Conservation (phyloP, 2,329 filamentous ascomycete genomes). For the Pyrenophora teres region DNA sequence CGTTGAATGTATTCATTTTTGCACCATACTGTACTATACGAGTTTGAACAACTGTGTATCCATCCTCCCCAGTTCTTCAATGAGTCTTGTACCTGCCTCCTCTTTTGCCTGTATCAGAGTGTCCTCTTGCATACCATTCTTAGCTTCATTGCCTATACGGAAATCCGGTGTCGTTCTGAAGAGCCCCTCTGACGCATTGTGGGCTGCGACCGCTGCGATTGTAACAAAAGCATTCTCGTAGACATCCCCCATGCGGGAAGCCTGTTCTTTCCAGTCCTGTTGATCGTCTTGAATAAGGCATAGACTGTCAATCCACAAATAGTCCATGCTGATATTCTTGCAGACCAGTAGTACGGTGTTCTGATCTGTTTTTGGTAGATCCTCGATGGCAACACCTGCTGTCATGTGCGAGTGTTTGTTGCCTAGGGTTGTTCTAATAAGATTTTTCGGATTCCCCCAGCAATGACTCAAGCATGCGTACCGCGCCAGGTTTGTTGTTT, state of each 20-base stretch:
- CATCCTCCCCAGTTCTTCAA: too few relatives aligned
- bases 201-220: neutral
- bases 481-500: neutral
- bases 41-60: too few relatives aligned
- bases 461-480: conserved; percentile 3
- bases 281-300: conserved; percentile 7
- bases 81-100: too few relatives aligned
- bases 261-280: conserved; percentile 2
- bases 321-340: neutral
- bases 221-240: neutral
- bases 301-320: conserved; percentile 6
- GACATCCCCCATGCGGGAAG: conserved; percentile 1
- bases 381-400: neutral
- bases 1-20: too few relatives aligned
- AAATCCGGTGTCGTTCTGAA: neutral
- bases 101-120: too few relatives aligned
- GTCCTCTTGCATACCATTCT: too few relatives aligned
- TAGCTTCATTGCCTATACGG: neutral
- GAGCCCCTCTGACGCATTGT: neutral
- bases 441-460: neutral
- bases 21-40: too few relatives aligned
- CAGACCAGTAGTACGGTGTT: neutral
- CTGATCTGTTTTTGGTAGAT: neutral
- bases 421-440: neutral
- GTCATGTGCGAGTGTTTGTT: neutral